phyloP scores from a whole-genome alignment of 768 basidiomycete genomes.

The Strobilomyces echinocephalus region DNA sequence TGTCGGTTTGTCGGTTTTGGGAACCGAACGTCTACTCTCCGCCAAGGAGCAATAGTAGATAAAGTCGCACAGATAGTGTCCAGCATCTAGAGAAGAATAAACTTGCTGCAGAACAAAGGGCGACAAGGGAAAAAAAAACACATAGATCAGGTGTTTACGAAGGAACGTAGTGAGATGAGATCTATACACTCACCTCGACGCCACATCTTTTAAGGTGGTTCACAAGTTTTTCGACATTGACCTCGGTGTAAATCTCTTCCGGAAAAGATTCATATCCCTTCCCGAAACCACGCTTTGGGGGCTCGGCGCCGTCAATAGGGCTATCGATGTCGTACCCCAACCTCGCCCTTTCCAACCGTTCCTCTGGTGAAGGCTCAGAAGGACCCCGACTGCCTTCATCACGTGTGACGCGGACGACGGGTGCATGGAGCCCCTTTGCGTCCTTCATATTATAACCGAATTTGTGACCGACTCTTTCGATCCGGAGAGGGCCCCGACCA shows the following conservation, averaged over 20 bases:
- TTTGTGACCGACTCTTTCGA: slow-evolving; percentile 66
- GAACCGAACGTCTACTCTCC: slow-evolving; percentile 48
- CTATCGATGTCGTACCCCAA: slow-evolving; percentile 27
- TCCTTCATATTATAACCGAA: slow-evolving; percentile 68
- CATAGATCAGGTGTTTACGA: slow-evolving; percentile 6
- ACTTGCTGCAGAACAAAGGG: slow-evolving; percentile 43
- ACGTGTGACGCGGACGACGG: slow-evolving; percentile 31
- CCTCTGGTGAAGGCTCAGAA: slow-evolving; percentile 21
- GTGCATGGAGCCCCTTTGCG: slow-evolving; percentile 52
- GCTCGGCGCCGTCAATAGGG: slow-evolving; percentile 26
- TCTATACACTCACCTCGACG: slow-evolving; percentile 26
- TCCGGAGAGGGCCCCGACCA: slow-evolving; percentile 54
- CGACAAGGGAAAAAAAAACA: background rate
- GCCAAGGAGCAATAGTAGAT: slow-evolving; percentile 74
- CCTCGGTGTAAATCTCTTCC: slow-evolving; percentile 34
- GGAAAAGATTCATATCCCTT: slow-evolving; percentile 34
- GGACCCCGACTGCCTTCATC: slow-evolving; percentile 21
- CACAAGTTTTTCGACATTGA: slow-evolving; percentile 35
- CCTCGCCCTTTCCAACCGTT: slow-evolving; percentile 28
- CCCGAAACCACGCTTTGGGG: slow-evolving; percentile 33
- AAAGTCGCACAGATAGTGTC: slow-evolving; percentile 74
- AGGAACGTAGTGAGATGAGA: background rate
- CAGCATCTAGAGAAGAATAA: slow-evolving; percentile 70
- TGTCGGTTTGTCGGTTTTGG: slow-evolving; percentile 29
- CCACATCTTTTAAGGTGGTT: slow-evolving; percentile 31